A percentile compares a stretch with the other conserved stretches of the same genome.
phyloP scores from a whole-genome alignment of 1,284 basidiomycete species.

The Psilocybe mexicana region DNA sequence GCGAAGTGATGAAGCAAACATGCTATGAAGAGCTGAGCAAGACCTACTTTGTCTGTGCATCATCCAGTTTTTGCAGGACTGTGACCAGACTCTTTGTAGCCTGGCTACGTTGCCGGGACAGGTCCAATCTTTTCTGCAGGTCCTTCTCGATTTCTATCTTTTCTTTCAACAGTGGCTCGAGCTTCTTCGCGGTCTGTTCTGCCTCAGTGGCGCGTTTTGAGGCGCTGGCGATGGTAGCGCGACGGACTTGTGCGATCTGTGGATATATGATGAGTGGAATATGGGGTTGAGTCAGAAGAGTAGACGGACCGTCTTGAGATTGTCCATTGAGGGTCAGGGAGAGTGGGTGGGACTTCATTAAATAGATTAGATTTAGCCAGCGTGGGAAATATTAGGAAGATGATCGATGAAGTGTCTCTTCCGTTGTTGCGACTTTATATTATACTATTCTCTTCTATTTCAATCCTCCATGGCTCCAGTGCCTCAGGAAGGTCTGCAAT shows the following conservation, averaged over 20 bases:
- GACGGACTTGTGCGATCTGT: slow-evolving; percentile 22
- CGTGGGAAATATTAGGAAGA: slow-evolving; percentile 21
- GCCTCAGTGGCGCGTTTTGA: slow-evolving; percentile 27
- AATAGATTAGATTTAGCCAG: slow-evolving; percentile 23
- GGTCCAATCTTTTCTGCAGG: slow-evolving; percentile 26
- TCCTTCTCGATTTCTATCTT: slow-evolving; percentile 22
- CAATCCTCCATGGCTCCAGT: slow-evolving; percentile 57
- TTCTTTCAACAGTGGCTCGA: slow-evolving; percentile 21
- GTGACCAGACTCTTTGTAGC: slow-evolving; percentile 24
- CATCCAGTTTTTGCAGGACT: slow-evolving; percentile 25
- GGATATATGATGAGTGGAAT: slow-evolving; percentile 1
- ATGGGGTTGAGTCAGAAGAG: not conserved
- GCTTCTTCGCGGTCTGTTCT: slow-evolving; percentile 21
- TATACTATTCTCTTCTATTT: slow-evolving; percentile 3
- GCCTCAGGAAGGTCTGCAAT: slow-evolving; percentile 67
- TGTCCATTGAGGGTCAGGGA: slow-evolving; percentile 15
- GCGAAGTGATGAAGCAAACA: not conserved
- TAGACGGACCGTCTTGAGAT: slow-evolving; percentile 20
- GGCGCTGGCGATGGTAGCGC: slow-evolving; percentile 24
- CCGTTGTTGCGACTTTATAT: slow-evolving; percentile 9
- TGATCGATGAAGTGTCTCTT: slow-evolving; percentile 24
- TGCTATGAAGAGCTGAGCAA: not conserved
- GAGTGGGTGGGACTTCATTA: slow-evolving; percentile 6
- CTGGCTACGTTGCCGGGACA: slow-evolving; percentile 23
- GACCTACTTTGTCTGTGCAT: slow-evolving; percentile 30